Evolutionary conservation across 2,329 filamentous ascomycete species (phyloP).

Genomic region (Neofusicoccum umdonicola): DNA sequence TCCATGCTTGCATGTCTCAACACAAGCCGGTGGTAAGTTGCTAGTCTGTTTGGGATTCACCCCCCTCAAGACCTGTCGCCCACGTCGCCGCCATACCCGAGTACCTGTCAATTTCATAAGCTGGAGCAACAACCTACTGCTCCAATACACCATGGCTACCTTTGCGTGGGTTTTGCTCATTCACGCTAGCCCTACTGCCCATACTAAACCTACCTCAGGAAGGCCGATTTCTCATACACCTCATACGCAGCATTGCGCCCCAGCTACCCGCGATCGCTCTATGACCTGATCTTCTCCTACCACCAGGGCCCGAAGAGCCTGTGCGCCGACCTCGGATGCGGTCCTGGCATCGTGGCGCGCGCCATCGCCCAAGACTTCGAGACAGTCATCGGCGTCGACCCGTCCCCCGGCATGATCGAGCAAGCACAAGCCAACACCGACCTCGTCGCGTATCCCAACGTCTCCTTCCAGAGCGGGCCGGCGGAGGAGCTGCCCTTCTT

Average conservation of each 20-base stretch:
- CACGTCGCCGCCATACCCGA: too few relatives aligned
- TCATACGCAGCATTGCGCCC: conserved; percentile 62
- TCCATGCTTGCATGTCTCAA: not conserved
- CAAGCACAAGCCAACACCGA: conserved; percentile 29
- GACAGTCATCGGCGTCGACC: conserved; percentile 55
- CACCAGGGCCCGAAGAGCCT: conserved; percentile 44
- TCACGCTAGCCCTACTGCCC: conserved; percentile 38
- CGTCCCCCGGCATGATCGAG: conserved; percentile 55
- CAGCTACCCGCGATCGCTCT: conserved; percentile 56
- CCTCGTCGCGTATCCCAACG: conserved; percentile 35
- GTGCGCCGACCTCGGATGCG: conserved; percentile 61
- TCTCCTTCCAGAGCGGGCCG: conserved; percentile 50
- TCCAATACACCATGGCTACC: conserved; percentile 22
- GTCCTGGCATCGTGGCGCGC: conserved; percentile 59
- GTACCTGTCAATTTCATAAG: too few relatives aligned
- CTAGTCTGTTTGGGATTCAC: not conserved
- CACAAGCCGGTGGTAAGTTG: not conserved
- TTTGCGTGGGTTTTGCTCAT: not conserved
- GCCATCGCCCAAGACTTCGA: conserved; percentile 54
- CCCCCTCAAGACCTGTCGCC: not conserved
- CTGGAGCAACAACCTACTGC: not conserved
- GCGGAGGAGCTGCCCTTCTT: conserved; percentile 58
- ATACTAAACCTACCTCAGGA: conserved; percentile 38
- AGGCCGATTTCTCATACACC: conserved; percentile 55
- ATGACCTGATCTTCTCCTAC: conserved; percentile 54